Percentiles rank a stretch among this genome's conserved stretches.
Evolutionary conservation across 169 alveolate genomes (phyloP).

Genomic region (Ichthyophthirius multifiliis): DNA sequence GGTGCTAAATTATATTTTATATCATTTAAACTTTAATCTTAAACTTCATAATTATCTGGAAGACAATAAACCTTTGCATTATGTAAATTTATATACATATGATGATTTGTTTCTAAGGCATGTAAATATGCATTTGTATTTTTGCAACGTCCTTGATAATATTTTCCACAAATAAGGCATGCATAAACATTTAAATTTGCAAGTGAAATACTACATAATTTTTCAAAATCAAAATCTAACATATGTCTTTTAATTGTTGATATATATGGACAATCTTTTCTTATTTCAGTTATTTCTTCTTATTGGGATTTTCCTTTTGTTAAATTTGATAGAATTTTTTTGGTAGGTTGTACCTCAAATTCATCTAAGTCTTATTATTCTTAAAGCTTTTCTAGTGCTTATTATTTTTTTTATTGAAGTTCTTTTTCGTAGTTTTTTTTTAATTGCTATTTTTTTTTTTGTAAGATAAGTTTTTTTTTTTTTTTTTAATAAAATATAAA

Average conservation of each 20-base stretch:
- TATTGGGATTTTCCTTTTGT: slow-evolving; percentile 25
- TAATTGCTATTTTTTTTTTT: too few species aligned
- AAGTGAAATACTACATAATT: slow-evolving; percentile 95
- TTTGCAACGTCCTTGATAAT: slow-evolving; percentile 89
- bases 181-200: slow-evolving; percentile 95
- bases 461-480: too few species aligned
- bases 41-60: slow-evolving; percentile 96
- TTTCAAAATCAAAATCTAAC: slow-evolving; percentile 98
- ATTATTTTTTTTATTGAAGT: too few species aligned
- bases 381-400: too few species aligned
- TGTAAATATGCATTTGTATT: slow-evolving; percentile 95
- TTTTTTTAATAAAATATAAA: too few species aligned
- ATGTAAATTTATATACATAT: slow-evolving; percentile 92
- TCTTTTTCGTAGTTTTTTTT: too few species aligned
- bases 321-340: too few species aligned
- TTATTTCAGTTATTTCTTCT: background rate
- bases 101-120: slow-evolving; percentile 94
- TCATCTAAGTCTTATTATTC: too few species aligned
- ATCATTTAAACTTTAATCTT: slow-evolving; percentile 94
- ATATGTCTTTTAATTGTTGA: slow-evolving; percentile 93
- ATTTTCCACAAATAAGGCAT: slow-evolving; percentile 97
- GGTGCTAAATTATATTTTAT: slow-evolving; percentile 84
- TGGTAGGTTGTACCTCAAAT: too few species aligned
- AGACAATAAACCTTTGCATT: slow-evolving; percentile 91
- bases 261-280: slow-evolving; percentile 91